Evolutionary conservation across 306 rosid genomes (phyloP), one percentile per base, ranked within the genome.

Genomic region (Chamaecrista fasciculata): DNA sequence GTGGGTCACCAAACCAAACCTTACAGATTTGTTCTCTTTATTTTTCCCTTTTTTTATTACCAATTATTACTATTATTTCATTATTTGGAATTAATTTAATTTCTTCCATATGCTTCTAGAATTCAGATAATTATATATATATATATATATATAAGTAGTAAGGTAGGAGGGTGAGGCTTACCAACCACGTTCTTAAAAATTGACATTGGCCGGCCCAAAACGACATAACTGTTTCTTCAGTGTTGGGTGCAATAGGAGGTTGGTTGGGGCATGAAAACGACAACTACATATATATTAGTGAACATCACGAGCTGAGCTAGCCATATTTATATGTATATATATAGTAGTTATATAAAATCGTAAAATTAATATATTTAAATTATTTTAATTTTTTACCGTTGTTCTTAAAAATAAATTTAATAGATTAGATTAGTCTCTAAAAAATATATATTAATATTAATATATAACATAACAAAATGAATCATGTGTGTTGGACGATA

Each of bases 1-100:
- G 82, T 80, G 78, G 84, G 81, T 80, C 78, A 76, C 81, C 79
- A 80, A n/a, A n/a, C n/a, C n/a, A n/a, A n/a, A 80, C 78, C 81
- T 33, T 26, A 0, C 58, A 76, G 76, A 81, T 76, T 76, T 70
- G 72, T 67, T 20, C 10, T 23, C 62, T 12, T 56, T 2, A 28
- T 28, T n/a, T n/a, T n/a, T n/a, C n/a, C n/a, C n/a, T n/a, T n/a
- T n/a, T n/a, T n/a, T n/a, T n/a, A n/a, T n/a, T n/a, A n/a, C n/a
- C n/a, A n/a, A n/a, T 4, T 33, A 5, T 33, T 33, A 0, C 36
- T 33, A 4, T 33, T 3, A 33, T 33, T 33, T 0, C 4, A 21
- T 61, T 67, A 61, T n/a, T n/a, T n/a, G n/a, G n/a, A 9, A 72
- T 76, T 52, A 71, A 34, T 63, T 36, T 29, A 69, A 14, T 43